A percentile compares a stretch with the other conserved stretches of the same genome.
Evolutionary conservation across 1,284 basidiomycete species (phyloP).

Genomic region (Lignosus rhinocerotis): DNA sequence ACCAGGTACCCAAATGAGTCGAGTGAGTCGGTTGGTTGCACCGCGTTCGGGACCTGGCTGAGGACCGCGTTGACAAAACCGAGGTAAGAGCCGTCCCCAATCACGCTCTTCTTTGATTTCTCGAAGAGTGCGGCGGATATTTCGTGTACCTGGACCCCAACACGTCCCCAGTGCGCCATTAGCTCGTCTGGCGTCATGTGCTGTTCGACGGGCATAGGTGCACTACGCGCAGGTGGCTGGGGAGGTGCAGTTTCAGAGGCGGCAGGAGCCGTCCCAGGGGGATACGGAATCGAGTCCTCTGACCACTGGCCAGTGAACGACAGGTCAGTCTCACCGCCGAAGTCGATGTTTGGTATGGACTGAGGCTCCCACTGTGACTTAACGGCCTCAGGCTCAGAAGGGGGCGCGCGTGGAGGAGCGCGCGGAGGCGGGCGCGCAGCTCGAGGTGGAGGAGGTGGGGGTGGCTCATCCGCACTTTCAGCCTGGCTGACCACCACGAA

Average conservation of each 20-base stretch:
- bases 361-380: conserved; percentile 30
- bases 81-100: conserved; percentile 81
- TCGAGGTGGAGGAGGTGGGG: conserved; percentile 48
- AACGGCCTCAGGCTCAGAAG: conserved; percentile 24
- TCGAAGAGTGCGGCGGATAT: conserved; percentile 68
- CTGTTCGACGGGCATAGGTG: conserved; percentile 28
- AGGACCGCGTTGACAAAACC: conserved; percentile 77
- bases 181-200: conserved; percentile 61
- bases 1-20: conserved; percentile 70
- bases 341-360: conserved; percentile 34
- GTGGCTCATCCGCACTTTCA: conserved; percentile 32
- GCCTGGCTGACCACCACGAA: conserved; percentile 24
- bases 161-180: conserved; percentile 65
- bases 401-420: conserved; percentile 35
- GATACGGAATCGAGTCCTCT: conserved; percentile 46
- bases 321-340: conserved; percentile 40
- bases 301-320: conserved; percentile 44
- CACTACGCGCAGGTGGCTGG: conserved; percentile 6
- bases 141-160: conserved; percentile 76
- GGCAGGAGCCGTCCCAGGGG: conserved; percentile 21
- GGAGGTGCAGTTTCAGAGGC: conserved; percentile 3
- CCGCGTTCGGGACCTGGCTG: conserved; percentile 57
- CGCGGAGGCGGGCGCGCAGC: conserved; percentile 39
- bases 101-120: conserved; percentile 71
- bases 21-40: conserved; percentile 32